These are phyloP conservation scores for Fagus crenata DNA, from an alignment of 306 rosid genomes.

Conservation along the genomic window DNA sequence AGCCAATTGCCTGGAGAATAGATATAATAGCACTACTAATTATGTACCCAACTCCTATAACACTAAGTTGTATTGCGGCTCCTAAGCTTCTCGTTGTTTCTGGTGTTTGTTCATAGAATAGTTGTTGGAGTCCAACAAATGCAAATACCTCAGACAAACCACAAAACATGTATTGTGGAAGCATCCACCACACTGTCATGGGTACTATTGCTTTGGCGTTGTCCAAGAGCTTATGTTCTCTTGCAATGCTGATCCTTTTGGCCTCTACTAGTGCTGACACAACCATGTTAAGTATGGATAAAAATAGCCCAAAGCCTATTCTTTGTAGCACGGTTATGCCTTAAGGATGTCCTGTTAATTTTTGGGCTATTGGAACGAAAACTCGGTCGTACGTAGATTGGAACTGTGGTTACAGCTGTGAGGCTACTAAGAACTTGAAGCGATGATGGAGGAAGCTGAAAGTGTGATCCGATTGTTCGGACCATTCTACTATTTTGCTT, in stretches of 20 bases:
- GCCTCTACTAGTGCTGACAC: too few species aligned
- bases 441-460: constrained; percentile 62
- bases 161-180: constrained; percentile 59
- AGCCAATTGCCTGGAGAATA: too few species aligned
- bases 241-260: too few species aligned
- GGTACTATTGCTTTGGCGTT: constrained; percentile 50
- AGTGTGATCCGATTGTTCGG: constrained; percentile 55
- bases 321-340: constrained; percentile 72
- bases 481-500: constrained; percentile 63
- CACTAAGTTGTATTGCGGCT: too few species aligned
- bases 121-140: too few species aligned
- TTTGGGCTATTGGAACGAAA: constrained; percentile 43
- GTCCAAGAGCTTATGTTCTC: too few species aligned
- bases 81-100: too few species aligned
- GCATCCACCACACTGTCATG: constrained; percentile 70
- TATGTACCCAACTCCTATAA: too few species aligned
- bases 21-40: too few species aligned
- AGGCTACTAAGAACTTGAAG: constrained; percentile 55
- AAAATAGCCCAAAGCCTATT: constrained; percentile 56
- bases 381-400: constrained; percentile 65
- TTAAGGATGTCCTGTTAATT: constrained; percentile 39
- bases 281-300: constrained; percentile 57
- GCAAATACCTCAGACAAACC: constrained; percentile 57
- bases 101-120: too few species aligned
- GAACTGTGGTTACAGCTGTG: constrained; percentile 41